Percentiles rank a stretch among this genome's conserved stretches.
Conservation (phyloP, 805 yeast species). For the Sungouiozyma intestinalis region DNA sequence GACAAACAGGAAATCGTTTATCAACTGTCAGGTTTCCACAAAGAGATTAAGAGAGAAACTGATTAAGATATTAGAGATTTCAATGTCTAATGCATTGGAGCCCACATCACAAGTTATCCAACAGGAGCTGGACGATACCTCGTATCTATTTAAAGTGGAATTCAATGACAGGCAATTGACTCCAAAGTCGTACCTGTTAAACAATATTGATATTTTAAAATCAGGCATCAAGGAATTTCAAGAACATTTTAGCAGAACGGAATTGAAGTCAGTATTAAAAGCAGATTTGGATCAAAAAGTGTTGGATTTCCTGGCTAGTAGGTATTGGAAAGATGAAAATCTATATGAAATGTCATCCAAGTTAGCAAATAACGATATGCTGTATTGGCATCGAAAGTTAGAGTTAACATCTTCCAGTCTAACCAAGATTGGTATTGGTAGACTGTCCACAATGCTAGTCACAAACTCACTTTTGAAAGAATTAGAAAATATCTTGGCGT, state of each 20-base stretch:
- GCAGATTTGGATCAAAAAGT: slow-evolving; percentile 84
- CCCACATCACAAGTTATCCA: slow-evolving; percentile 83
- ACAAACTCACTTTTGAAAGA: slow-evolving; percentile 74
- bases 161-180: slow-evolving; percentile 91
- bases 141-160: slow-evolving; percentile 90
- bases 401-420: slow-evolving; percentile 75
- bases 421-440: slow-evolving; percentile 89
- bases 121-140: slow-evolving; percentile 85
- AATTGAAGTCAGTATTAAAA: slow-evolving; percentile 66
- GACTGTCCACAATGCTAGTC: slow-evolving; percentile 73
- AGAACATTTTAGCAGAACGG: slow-evolving; percentile 70
- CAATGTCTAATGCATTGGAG: slow-evolving; percentile 80
- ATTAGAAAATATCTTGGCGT: slow-evolving; percentile 59
- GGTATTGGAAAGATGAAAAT: slow-evolving; percentile 77
- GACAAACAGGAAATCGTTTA: slow-evolving; percentile 47
- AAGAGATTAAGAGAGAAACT: slow-evolving; percentile 64
- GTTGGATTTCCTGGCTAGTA: slow-evolving; percentile 73
- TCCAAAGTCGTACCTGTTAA: slow-evolving; percentile 88
- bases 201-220: slow-evolving; percentile 79
- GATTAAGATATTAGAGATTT: slow-evolving; percentile 75
- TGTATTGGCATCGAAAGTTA: slow-evolving; percentile 79
- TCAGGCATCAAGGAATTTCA: slow-evolving; percentile 80
- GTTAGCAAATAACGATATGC: slow-evolving; percentile 43
- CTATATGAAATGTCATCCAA: slow-evolving; percentile 35
- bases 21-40: slow-evolving; percentile 66